Percentiles rank a stretch among this genome's conserved stretches.
Evolutionary conservation across 495 filamentous ascomycete species (phyloP).

Genomic region (Neurospora sp.): DNA sequence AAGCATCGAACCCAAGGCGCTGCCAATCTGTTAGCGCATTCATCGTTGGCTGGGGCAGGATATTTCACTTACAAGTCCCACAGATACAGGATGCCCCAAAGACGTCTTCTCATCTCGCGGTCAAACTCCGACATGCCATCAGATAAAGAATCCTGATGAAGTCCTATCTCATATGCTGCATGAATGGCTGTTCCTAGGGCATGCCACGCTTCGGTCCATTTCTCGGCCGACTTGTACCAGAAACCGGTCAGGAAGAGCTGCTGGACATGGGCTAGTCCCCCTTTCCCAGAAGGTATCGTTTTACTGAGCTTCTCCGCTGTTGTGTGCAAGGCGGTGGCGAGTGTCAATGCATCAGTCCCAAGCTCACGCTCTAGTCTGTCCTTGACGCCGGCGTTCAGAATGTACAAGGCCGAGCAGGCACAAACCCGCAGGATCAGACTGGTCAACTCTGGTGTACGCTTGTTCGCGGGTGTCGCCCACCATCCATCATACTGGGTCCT

Average conservation of each 20-base stretch:
- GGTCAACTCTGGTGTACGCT: constrained; percentile 35
- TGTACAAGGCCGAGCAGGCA: constrained; percentile 39
- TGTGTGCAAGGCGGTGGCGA: constrained; percentile 32
- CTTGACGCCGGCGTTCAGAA: constrained; percentile 22
- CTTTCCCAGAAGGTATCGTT: constrained; percentile 36
- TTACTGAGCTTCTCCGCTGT: constrained; percentile 35
- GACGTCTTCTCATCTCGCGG: constrained; percentile 32
- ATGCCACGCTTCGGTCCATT: constrained; percentile 46
- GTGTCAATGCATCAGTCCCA: constrained; percentile 22
- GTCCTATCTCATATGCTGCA: constrained; percentile 43
- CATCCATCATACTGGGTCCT: constrained; percentile 36
- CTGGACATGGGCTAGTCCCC: constrained; percentile 39
- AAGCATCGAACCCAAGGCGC: constrained; percentile 30
- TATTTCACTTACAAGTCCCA: constrained; percentile 28
- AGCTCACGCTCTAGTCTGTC: constrained; percentile 39
- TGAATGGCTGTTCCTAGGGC: constrained; percentile 33
- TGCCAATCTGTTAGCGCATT: constrained; percentile 2
- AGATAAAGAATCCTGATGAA: constrained; percentile 32
- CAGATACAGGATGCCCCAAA: constrained; percentile 32
- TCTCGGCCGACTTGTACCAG: constrained; percentile 43
- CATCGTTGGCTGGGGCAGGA: background rate
- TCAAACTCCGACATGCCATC: constrained; percentile 33
- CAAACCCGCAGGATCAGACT: constrained; percentile 42
- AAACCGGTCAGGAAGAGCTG: constrained; percentile 40
- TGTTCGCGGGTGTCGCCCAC: constrained; percentile 30